Conservation (phyloP, 208 protist species). For the Naegleria fowleri region DNA sequence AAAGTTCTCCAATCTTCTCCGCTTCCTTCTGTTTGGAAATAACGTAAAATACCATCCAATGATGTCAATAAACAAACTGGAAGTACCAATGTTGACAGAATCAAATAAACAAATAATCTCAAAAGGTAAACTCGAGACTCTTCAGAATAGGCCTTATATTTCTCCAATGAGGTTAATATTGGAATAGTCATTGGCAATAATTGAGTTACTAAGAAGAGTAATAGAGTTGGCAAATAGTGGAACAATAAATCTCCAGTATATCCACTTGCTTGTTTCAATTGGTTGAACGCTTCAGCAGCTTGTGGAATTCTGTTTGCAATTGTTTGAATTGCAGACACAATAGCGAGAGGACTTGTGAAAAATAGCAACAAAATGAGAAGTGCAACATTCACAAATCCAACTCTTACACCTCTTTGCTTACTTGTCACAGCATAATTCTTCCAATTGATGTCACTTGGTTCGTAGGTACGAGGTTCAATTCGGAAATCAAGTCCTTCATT, state of each 20-base stretch:
- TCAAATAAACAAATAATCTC: conserved; percentile 7
- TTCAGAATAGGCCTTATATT: not conserved
- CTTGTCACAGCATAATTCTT: not conserved
- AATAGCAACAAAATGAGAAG: conserved; percentile 1
- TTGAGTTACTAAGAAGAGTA: not conserved
- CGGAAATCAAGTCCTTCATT: not conserved
- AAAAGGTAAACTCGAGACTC: not conserved
- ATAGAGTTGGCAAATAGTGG: conserved; percentile 17
- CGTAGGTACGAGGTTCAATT: not conserved
- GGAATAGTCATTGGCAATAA: not conserved
- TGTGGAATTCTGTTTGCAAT: not conserved
- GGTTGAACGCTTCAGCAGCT: not conserved
- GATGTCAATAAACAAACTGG: not conserved
- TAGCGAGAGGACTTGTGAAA: conserved; percentile 9
- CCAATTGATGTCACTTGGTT: not conserved
- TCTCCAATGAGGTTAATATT: not conserved
- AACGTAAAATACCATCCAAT: not conserved
- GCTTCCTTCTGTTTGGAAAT: not conserved
- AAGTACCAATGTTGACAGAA: conserved; percentile 14
- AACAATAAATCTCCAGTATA: conserved; percentile 3
- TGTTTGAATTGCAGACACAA: conserved; percentile 10
- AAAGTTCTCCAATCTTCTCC: not conserved
- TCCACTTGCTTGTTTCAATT: not conserved
- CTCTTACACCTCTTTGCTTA: not conserved
- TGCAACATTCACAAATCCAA: not conserved